Evolutionary conservation across 768 basidiomycete species (phyloP).

Genomic region (Lanmaoa rubissima): DNA sequence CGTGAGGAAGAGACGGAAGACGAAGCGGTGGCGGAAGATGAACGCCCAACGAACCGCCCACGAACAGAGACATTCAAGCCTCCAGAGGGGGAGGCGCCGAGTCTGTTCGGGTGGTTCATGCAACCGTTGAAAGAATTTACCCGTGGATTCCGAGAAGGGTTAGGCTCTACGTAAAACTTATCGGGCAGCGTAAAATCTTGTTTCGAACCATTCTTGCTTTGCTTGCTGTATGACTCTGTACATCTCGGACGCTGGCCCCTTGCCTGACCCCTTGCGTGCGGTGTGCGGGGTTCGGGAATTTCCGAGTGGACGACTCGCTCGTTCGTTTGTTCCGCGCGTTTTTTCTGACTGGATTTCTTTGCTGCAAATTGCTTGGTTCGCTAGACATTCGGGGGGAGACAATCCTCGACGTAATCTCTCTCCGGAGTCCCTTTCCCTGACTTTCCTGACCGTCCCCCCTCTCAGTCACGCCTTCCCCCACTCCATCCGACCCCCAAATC

Average conservation of each 20-base stretch:
- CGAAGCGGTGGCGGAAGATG: slow-evolving; percentile 37
- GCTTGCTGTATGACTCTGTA: slow-evolving; percentile 11
- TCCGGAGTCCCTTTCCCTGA: not conserved
- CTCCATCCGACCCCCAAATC: not conserved
- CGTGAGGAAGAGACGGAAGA: slow-evolving; percentile 44
- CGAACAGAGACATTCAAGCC: slow-evolving; percentile 47
- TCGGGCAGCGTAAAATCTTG: not conserved
- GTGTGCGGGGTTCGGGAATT: slow-evolving; percentile 27
- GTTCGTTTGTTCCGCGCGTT: slow-evolving; percentile 17
- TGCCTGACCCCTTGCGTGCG: slow-evolving; percentile 20
- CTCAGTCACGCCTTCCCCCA: slow-evolving; percentile 1
- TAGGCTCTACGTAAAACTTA: slow-evolving; percentile 30
- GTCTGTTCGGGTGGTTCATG: slow-evolving; percentile 56
- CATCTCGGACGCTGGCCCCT: not conserved
- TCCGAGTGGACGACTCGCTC: slow-evolving; percentile 21
- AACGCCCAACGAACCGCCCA: slow-evolving; percentile 48
- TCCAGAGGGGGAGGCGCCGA: slow-evolving; percentile 45
- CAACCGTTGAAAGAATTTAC: slow-evolving; percentile 63
- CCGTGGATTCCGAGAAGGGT: slow-evolving; percentile 65
- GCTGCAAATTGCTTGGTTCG: slow-evolving; percentile 6
- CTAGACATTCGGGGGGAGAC: slow-evolving; percentile 10
- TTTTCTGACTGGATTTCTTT: slow-evolving; percentile 13
- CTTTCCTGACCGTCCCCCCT: slow-evolving; percentile 2
- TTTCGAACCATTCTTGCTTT: not conserved
- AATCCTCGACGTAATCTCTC: slow-evolving; percentile 13